Evolutionary conservation across 805 yeast species (phyloP).

Genomic region (Vanderwaltozyma polyspora): DNA sequence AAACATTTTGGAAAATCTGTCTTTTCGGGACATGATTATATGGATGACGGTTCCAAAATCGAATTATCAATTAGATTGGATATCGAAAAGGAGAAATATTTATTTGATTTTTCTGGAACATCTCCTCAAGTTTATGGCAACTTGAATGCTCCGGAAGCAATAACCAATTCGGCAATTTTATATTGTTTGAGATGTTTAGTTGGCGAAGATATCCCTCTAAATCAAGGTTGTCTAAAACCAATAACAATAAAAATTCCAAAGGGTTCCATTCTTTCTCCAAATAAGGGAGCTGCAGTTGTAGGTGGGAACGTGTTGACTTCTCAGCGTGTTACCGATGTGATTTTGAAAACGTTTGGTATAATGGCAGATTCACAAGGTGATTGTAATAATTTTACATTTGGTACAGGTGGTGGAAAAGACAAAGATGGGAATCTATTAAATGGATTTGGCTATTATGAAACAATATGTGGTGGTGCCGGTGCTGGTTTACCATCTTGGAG

Average conservation of each 20-base stretch:
- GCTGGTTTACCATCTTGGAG: constrained; percentile 43
- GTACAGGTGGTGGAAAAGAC: constrained; percentile 59
- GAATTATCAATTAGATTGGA: constrained; percentile 41
- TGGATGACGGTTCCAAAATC: constrained; percentile 77
- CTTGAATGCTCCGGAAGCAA: constrained; percentile 85
- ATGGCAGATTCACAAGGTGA: constrained; percentile 96
- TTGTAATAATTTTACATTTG: constrained; percentile 89
- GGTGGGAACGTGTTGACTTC: constrained; percentile 94
- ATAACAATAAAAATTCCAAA: constrained; percentile 55
- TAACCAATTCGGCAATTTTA: constrained; percentile 77
- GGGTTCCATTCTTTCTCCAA: constrained; percentile 59
- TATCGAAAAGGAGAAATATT: constrained; percentile 44
- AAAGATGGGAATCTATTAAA: constrained; percentile 34
- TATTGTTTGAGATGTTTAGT: constrained; percentile 81
- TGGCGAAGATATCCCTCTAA: constrained; percentile 79
- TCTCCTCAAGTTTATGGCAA: constrained; percentile 84
- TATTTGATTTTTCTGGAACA: constrained; percentile 78
- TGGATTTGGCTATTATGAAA: constrained; percentile 86
- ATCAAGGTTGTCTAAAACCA: constrained; percentile 85
- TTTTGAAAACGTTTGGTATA: constrained; percentile 74
- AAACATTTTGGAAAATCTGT: constrained; percentile 30
- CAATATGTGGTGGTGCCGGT: constrained; percentile 93
- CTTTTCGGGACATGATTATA: constrained; percentile 47
- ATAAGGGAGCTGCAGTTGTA: constrained; percentile 81
- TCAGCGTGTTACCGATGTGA: constrained; percentile 83